A percentile compares a stretch with the other conserved stretches of the same genome.
These are phyloP conservation scores for Polyporus tsugae DNA, from an alignment of 1,284 basidiomycete species.

Conservation along the genomic window DNA sequence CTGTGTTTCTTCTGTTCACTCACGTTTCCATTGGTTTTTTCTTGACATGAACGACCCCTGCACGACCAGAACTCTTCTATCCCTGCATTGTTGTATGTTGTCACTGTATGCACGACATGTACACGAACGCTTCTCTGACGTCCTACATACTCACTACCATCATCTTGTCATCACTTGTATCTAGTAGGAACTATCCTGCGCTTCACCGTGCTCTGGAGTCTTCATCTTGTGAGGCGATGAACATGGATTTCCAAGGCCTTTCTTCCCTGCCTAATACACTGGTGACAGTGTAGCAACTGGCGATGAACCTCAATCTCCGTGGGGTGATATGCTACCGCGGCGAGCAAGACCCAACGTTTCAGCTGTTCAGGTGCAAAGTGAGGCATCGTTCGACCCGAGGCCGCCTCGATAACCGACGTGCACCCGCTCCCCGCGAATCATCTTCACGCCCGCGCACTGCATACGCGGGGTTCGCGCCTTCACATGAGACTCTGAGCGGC, in stretches of 20 bases:
- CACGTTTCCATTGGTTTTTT: too few species aligned
- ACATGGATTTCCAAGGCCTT: background rate
- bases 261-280: background rate
- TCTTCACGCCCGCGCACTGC: background rate
- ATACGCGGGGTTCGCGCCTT: background rate
- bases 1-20: too few species aligned
- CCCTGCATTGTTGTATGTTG: conserved; percentile 4
- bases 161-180: background rate
- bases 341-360: conserved; percentile 2
- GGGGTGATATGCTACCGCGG: background rate
- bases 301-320: background rate
- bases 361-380: conserved; percentile 6
- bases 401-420: background rate
- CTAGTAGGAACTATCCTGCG: background rate
- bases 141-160: background rate
- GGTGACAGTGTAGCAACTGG: background rate
- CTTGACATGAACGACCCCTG: background rate
- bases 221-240: background rate
- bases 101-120: conserved; percentile 10
- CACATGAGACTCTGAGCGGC: background rate
- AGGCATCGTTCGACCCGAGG: background rate
- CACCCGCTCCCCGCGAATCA: conserved; percentile 2
- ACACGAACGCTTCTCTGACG: background rate
- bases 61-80: background rate
- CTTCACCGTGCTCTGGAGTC: background rate